phyloP scores from a whole-genome alignment of 352 stramenopile species.

The Aphanomyces stellatus region DNA sequence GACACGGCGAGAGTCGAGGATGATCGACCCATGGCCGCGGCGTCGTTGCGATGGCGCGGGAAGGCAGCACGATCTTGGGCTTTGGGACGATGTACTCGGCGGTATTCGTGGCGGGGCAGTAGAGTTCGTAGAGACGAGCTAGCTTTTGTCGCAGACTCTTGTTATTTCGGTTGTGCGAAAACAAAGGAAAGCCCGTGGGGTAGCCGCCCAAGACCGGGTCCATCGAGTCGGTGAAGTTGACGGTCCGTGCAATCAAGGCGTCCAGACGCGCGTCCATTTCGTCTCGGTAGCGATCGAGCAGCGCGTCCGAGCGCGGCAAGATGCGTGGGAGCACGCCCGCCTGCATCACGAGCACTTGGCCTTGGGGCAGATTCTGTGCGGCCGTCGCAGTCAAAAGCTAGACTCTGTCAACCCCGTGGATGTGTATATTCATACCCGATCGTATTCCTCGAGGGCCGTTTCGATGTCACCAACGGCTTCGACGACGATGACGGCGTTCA shows the following conservation, averaged over 20 bases:
- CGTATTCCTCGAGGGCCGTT: slow-evolving; percentile 41
- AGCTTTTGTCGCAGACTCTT: slow-evolving; percentile 11
- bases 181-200: not conserved
- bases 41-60: not conserved
- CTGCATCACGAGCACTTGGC: slow-evolving; percentile 32
- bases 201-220: not conserved
- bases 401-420: not conserved
- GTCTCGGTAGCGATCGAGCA: slow-evolving; percentile 24
- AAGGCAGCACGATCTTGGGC: not conserved
- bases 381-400: slow-evolving; percentile 28
- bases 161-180: slow-evolving; percentile 4
- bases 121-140: not conserved
- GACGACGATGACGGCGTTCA: slow-evolving; percentile 43
- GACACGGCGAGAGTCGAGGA: not conserved
- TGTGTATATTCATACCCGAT: slow-evolving; percentile 28
- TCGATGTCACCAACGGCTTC: slow-evolving; percentile 52
- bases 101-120: not conserved
- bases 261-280: not conserved
- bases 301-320: slow-evolving; percentile 40
- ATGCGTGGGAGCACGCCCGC: slow-evolving; percentile 56
- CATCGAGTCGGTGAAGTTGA: not conserved
- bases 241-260: not conserved
- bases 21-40: not conserved
- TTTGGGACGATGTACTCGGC: not conserved
- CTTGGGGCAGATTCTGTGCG: not conserved